Percentiles rank a stretch among this genome's conserved stretches.
phyloP scores from a whole-genome alignment of 192 early-diverging fungal genomes.

The Backusella liffmaniae region DNA sequence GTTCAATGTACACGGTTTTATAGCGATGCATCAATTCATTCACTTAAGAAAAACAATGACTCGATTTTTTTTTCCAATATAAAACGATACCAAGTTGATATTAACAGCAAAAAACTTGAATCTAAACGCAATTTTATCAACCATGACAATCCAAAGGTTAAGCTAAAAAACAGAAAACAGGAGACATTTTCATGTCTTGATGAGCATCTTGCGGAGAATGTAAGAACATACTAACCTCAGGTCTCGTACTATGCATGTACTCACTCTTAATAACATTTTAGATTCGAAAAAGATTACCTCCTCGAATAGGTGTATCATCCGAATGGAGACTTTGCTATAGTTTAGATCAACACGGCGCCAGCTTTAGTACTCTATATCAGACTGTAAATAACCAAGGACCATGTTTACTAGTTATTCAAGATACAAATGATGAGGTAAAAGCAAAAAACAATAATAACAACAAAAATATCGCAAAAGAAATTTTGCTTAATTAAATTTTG shows the following conservation, averaged over 20 bases:
- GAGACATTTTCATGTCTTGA: conserved; percentile 16
- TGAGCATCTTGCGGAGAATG: conserved; percentile 4
- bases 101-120: background rate
- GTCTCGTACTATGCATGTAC: background rate
- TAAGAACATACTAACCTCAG: background rate
- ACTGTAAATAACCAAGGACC: conserved; percentile 60
- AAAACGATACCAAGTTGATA: background rate
- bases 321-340: conserved; percentile 85
- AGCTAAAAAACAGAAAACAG: background rate
- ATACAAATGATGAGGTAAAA: conserved; percentile 50
- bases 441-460: background rate
- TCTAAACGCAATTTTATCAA: background rate
- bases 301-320: conserved; percentile 66
- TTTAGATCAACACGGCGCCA: conserved; percentile 90
- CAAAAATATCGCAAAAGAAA: background rate
- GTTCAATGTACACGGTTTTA: conserved; percentile 23
- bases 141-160: background rate
- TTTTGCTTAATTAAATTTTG: conserved; percentile 1
- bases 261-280: background rate
- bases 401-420: conserved; percentile 64
- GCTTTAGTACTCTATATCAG: conserved; percentile 77
- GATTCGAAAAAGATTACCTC: conserved; percentile 55
- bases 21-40: background rate
- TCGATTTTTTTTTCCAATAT: background rate
- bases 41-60: background rate